These are phyloP conservation scores for Coniochaeta ligniaria DNA, from an alignment of 2,329 filamentous ascomycete genomes.

Conservation along the genomic window DNA sequence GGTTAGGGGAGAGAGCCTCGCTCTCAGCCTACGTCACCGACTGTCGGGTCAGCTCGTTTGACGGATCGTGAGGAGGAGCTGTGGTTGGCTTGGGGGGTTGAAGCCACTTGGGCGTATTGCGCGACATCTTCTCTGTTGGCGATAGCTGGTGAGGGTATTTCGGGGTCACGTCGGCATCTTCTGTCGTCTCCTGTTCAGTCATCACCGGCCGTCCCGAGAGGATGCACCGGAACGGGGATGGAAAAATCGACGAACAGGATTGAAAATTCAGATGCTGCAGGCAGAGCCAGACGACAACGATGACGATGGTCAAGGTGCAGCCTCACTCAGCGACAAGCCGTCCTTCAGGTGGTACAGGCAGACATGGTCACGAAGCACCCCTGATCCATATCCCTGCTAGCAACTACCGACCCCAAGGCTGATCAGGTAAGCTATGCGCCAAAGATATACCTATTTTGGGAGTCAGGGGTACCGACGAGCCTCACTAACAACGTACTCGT, in stretches of 20 bases:
- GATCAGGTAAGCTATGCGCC: neutral
- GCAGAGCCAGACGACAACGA: neutral
- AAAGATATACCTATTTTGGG: neutral
- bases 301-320: neutral
- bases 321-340: neutral
- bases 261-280: neutral
- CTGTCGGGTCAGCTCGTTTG: neutral
- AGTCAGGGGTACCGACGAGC: neutral
- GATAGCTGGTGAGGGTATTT: neutral
- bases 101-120: neutral
- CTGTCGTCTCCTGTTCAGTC: neutral
- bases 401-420: neutral
- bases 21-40: conserved; percentile 1
- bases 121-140: neutral
- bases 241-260: neutral
- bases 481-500: neutral
- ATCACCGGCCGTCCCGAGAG: neutral
- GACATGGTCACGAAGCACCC: neutral
- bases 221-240: neutral
- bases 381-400: neutral
- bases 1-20: neutral
- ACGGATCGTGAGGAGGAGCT: neutral
- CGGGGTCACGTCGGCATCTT: neutral
- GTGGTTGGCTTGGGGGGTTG: neutral
- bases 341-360: neutral